Evolutionary conservation across 2,329 filamentous ascomycete genomes (phyloP), one percentile per base, ranked within the genome.

Genomic region (Blastomyces percursus): DNA sequence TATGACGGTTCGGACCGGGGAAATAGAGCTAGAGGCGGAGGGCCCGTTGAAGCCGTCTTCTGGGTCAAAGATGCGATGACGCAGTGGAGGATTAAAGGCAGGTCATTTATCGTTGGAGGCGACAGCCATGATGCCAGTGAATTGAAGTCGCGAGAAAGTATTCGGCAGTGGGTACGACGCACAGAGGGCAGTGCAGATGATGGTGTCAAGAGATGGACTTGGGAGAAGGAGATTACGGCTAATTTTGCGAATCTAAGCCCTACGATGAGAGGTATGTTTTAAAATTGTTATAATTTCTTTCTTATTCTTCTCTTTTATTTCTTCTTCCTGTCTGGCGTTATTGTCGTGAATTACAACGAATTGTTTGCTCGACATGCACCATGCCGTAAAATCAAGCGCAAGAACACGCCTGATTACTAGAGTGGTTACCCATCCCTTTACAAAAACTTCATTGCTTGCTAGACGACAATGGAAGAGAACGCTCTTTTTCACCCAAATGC

Each of bases 241-340:
- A 90, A 94, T 73, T 97, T 96, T 82, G 93, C 91, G 24, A 96
- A 96, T 74, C 76, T 94, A 68, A 87, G 84, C 67, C 93, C 93
- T 7, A 78, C 80, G 0, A 91, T 96, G 86, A 82, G 92, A 78
- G 84, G 84, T 84, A 72, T 59, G 74, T 27, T 30, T 62, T 59
- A 11, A 35, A 8, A 27, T 5, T 35, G 51, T 27, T 19, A 56
- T 40, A 3, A 21, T 42, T 42, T 61, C 44, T 30, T 30, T 54
- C 48, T 3, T 51, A 32, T 52, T 35, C 19, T 38, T 40, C 55
- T 65, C 51, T 16, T 55, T 19, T 16, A 9, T n/a, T 63, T 59
- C 21, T 64, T 32, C 44, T 32, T 44, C 64, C 11, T 40, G 38
- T 60, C n/a, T 14, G 21, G 21, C n/a, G 19, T 32, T 38, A 46